Evolutionary conservation across 306 rosid genomes (phyloP), one percentile per base, ranked within the genome.

Genomic region (Herpetospermum pedunculosum): DNA sequence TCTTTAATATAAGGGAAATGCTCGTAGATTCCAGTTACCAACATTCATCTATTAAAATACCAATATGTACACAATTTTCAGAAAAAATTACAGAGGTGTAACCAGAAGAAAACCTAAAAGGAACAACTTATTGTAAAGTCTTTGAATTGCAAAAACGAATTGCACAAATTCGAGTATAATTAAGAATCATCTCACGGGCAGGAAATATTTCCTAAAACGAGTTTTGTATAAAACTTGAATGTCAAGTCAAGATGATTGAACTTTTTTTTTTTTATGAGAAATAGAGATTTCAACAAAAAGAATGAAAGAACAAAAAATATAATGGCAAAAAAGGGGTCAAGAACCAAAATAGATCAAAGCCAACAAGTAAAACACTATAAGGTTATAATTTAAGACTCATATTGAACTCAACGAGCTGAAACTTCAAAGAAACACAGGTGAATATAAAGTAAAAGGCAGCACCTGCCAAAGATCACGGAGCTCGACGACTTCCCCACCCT

Each of bases 401-500:
- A 15, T 63, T 3, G 6, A 63, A 63, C 29, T 37, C 29, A 8
- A 37, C 29, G 30, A 37, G 28, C 41, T 18, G 47, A 63, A 37
- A 58, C 50, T 19, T 35, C 76, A 41, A 73, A 25, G 1, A 3
- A 19, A 8, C 54, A 47, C 75, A 53, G 28, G 69, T 32, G 43
- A 34, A 70, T 69, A 80, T 47, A 79, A 68, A 50, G 78, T 57
- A 70, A n/a, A 76, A 77, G 77, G 58, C 28, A 77, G 71, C 78
- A 94, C 98, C 98, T 89, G 96, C 98, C 98, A 94, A 68, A 94
- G 92, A 82, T 91, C 98, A 74, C 77, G 90, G 35, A 89, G 80
- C 86, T 86, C 92, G n/a, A 94, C 72, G 75, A 80, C 79, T 72
- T 83, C 94, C 13, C 92, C 97, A 72, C 83, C 84, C 79, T 77